Evolutionary conservation across 257 asterid genomes (phyloP).

Genomic region (Ehretia macrophylla): DNA sequence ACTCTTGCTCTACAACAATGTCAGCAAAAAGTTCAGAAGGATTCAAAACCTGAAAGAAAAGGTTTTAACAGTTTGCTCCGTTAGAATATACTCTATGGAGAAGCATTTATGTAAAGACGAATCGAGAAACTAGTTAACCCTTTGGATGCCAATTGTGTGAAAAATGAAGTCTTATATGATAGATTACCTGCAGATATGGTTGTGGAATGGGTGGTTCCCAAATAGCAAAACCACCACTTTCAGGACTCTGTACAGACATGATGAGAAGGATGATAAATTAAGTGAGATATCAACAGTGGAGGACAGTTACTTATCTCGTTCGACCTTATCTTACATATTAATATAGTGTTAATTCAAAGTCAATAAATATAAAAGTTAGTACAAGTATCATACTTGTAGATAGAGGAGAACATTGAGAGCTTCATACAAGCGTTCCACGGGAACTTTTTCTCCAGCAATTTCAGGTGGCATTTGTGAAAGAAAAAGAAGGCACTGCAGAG

Average conservation of each 20-base stretch:
- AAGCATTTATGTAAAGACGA: neutral
- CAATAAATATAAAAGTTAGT: neutral
- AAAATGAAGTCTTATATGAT: neutral
- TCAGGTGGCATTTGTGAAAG: constrained; percentile 26
- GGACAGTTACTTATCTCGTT: too few species aligned
- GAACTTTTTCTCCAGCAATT: constrained; percentile 29
- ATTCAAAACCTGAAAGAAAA: constrained; percentile 43
- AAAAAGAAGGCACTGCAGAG: constrained; percentile 36
- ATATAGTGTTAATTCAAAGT: too few species aligned
- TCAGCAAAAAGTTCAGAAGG: constrained; percentile 81
- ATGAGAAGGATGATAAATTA: neutral
- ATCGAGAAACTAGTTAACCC: too few species aligned
- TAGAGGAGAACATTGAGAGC: constrained; percentile 28
- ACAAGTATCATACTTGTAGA: constrained; percentile 14
- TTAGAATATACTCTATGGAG: neutral
- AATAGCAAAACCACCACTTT: constrained; percentile 31
- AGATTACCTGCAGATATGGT: constrained; percentile 56
- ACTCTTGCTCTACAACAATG: constrained; percentile 75
- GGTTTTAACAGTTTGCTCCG: neutral
- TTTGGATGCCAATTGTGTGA: too few species aligned
- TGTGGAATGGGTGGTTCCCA: constrained; percentile 43
- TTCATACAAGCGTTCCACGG: constrained; percentile 25
- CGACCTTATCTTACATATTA: too few species aligned
- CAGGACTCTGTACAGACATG: constrained; percentile 16
- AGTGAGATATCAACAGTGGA: too few species aligned